Evolutionary conservation across 2,329 filamentous ascomycete genomes (phyloP), one percentile per base, ranked within the genome.

Genomic region (Colletotrichum chrysophilum): DNA sequence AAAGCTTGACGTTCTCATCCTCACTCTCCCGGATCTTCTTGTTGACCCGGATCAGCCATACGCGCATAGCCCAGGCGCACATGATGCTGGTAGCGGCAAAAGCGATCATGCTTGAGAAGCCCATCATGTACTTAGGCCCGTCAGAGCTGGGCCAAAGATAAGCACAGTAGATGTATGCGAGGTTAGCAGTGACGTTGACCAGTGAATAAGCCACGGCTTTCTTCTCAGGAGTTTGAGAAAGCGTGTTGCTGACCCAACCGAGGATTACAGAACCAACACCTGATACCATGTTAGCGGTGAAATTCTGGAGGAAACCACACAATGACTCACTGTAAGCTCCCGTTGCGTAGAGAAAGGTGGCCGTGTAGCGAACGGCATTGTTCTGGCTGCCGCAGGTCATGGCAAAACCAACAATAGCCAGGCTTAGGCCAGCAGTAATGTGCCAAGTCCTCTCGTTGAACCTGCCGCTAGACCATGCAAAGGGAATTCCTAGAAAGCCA

Each of bases 221-320:
- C 84, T 95, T 95, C 5, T 93, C 91, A 0, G 93, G 93, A 5
- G 94, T 94, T n/a, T 94, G 89, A 1, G 94, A 94, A 67, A 96
- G 88, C 2, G 92, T 93, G 81, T 94, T 95, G 62, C 90, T 92
- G 77, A 96, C 95, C 94, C 94, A 97, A 4, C 92, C 90, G 5
- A 95, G 86, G 2, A 76, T 55, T 10, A 61, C 34, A 34, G 61
- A 66, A 36, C 68, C 71, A 14, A 75, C 58, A 18, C 58, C 58
- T 61, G 14, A 48, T 32, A 3, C 10, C n/a, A 21, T 14, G 18
- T 61, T n/a, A 61, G 28, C 28, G n/a, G 10, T 32, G 18, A 61
- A 18, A 30, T 9, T 21, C 2, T 32, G 24, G 16, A 61, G 18
- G 9, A n/a, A 48, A 48, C 18, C 5, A 26, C 14, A 56, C 4